Evolutionary conservation across 106 monocot genomes (phyloP).

Genomic region (Acanthochlamys bracteata): DNA sequence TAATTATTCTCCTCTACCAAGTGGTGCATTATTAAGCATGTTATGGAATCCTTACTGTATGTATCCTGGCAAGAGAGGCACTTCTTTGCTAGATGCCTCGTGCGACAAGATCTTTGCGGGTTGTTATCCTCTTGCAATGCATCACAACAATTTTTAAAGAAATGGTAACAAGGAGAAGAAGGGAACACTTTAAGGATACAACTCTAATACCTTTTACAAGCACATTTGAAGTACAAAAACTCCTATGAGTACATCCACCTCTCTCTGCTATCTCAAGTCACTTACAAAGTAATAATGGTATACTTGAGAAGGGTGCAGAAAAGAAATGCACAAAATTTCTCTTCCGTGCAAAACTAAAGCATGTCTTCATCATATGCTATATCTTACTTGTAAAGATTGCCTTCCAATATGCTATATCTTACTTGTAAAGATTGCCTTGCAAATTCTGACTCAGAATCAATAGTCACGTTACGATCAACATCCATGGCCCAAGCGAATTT

Average conservation of each 20-base stretch:
- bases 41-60: too few species aligned
- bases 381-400: not conserved
- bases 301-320: not conserved
- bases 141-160: too few species aligned
- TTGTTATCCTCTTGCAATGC: too few species aligned
- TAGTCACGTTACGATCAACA: conserved; percentile 28
- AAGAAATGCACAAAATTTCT: not conserved
- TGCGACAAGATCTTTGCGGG: too few species aligned
- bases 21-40: too few species aligned
- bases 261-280: not conserved
- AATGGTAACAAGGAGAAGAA: too few species aligned
- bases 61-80: too few species aligned
- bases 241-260: not conserved
- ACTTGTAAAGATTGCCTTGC: not conserved
- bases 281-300: too few species aligned
- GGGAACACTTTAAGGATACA: too few species aligned
- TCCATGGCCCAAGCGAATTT: conserved; percentile 62
- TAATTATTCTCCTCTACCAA: too few species aligned
- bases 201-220: too few species aligned
- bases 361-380: not conserved
- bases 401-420: not conserved
- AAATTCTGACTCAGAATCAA: conserved; percentile 27
- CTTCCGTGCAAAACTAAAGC: not conserved
- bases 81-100: too few species aligned
- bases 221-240: not conserved